Evolutionary conservation across 2,329 filamentous ascomycete genomes (phyloP).

Genomic region (Diaporthe ilicicola): DNA sequence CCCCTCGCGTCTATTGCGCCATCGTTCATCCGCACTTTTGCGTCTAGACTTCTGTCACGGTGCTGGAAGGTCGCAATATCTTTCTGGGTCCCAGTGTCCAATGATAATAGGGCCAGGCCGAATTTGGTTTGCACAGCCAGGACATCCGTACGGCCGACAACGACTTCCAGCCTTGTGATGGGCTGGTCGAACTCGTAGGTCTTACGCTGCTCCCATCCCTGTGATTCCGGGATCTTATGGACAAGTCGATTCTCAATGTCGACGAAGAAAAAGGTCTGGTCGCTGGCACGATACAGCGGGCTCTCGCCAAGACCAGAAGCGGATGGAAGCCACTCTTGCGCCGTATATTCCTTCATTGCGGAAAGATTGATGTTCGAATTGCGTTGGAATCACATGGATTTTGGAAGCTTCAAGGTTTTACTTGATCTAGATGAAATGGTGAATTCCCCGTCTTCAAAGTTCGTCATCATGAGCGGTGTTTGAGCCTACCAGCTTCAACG

Average conservation of each 20-base stretch:
- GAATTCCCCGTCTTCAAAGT: too few species aligned
- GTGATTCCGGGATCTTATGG: conserved; percentile 33
- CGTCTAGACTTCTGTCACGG: conserved; percentile 31
- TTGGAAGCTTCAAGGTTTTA: neutral
- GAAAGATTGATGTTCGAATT: neutral
- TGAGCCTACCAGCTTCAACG: neutral
- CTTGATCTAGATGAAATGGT: neutral
- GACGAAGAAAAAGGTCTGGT: conserved; percentile 39
- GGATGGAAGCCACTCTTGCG: conserved; percentile 39
- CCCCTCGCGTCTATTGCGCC: conserved; percentile 37
- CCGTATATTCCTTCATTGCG: conserved; percentile 37
- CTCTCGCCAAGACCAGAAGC: conserved; percentile 37
- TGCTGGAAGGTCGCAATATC: conserved; percentile 33
- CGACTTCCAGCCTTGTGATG: conserved; percentile 36
- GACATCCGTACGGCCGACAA: conserved; percentile 33
- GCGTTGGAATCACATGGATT: neutral
- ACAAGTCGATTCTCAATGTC: conserved; percentile 39
- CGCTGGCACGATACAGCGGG: conserved; percentile 38
- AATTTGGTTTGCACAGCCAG: conserved; percentile 37
- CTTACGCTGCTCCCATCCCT: conserved; percentile 33
- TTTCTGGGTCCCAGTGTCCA: conserved; percentile 33
- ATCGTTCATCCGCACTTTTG: conserved; percentile 39
- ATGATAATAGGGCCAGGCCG: conserved; percentile 36
- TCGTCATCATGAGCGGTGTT: neutral
- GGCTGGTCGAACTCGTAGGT: conserved; percentile 34